Evolutionary conservation across 2,329 filamentous ascomycete species (phyloP), one percentile per base, ranked within the genome.

Genomic region (Coccinonectria pachysandricola): DNA sequence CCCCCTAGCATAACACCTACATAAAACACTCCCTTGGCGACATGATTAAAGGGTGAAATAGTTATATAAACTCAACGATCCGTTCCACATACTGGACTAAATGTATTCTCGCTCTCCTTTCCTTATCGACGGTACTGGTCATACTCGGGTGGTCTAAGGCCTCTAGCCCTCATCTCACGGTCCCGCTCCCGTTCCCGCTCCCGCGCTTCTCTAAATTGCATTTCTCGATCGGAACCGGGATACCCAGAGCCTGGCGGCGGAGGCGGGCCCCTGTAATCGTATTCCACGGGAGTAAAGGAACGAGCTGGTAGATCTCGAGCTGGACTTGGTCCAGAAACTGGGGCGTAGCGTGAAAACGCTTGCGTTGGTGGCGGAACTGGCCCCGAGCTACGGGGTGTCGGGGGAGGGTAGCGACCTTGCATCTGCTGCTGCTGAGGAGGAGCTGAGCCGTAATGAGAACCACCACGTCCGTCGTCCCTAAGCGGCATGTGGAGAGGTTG

Each of bases 241-340:
- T 53, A 56, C 2, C 49, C 48, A n/a, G 45, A 49, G 3, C 50
- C 48, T 7, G 46, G 44, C 6, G 48, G 50, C 8, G 52, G 52
- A 26, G 61, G 62, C 1, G 49, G 55, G 6, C 53, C 56, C 10
- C 62, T 52, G 6, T 31, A 35, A 15, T 67, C 62, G 28, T 65
- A 66, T 2, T 46, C 39, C 4, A 53, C 56, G 3, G 64, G 62
- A 2, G 64, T 65, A 39, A 62, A 66, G 39, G 60, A 65, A 12
- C 64, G 57, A 1, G 50, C 49, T 2, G 57, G 55, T 11, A 56
- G 51, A 7, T 64, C 56, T 34, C 55, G 36, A 23, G 57, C 51
- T 15, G 53, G 53, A 8, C 46, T 51, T 5, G 60, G 58, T 2
- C 48, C 57, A 2, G 64, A 57, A 4, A 62, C 59, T 9, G 51